Base-by-base conservation (phyloP, 169 alveolate genomes). In the Theileria orientalis region DNA sequence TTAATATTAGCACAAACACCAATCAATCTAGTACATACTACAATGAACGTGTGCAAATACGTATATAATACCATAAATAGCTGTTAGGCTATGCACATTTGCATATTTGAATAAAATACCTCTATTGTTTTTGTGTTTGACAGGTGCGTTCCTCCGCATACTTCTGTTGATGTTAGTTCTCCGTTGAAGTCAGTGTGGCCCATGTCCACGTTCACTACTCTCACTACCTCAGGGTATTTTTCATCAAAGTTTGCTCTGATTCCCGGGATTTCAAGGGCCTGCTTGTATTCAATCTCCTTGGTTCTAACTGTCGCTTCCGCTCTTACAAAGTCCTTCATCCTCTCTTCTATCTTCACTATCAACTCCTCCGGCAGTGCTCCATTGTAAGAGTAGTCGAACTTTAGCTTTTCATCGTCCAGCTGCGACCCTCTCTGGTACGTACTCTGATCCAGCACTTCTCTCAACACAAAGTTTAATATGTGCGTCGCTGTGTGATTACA, bases 401-500 rank as follows among this genome's bases (percentile, higher is more conserved):
- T 73, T 33, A 93, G 83, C 78, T 91, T 83, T 73, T 86, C 92
- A 23, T 85, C 95, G 33, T 92, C 94, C 21, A 93, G 94, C 63
- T 92, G 76, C 41, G 96, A 93, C 0, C 96, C 96, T 56, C 86
- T 70, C 84, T 92, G 96, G 56, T 94, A 95, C 33, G 76, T 41
- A 27, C 68, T 63, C 21, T 70, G 70, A 14, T 79, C 77, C 62
- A 69, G 37, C 16, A 90, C 89, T 51, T 92, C 85, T 46, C 97
- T 71, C 19, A 95, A 73, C 29, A 94, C 96, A 74, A 79, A 92
- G 77, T 93, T 94, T 59, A 95, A 83, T 54, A 95, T 61, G 86
- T 95, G 98, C 11, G 98, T 94, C 2, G 94, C 96, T 0, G 97
- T 94, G 91, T 95, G 98, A 82, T 95, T 94, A 78, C 94, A 93